A percentile compares a stretch with the other conserved stretches of the same genome.
phyloP scores from a whole-genome alignment of 257 asterid species.

The Nyctanthes arbortristis region DNA sequence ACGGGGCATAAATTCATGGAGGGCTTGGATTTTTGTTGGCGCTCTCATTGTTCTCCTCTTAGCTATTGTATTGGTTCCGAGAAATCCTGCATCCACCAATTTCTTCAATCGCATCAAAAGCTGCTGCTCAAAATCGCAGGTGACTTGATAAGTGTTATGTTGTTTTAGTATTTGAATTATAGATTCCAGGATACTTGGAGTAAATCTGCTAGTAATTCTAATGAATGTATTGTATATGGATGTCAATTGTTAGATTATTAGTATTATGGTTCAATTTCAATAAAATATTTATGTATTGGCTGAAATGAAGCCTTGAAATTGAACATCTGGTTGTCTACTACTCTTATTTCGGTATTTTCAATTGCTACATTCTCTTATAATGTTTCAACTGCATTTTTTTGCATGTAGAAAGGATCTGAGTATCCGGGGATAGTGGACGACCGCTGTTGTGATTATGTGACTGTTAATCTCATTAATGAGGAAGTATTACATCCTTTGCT shows the following conservation, averaged over 20 bases:
- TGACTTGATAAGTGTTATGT: not conserved
- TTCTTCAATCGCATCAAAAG: slow-evolving; percentile 25
- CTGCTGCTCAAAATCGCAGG: slow-evolving; percentile 44
- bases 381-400: slow-evolving; percentile 4
- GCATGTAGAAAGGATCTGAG: slow-evolving; percentile 36
- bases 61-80: slow-evolving; percentile 35
- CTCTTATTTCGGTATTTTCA: not conserved
- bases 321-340: not conserved
- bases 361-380: not conserved
- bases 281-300: no score
- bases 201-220: no score
- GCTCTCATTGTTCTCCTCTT: slow-evolving; percentile 35
- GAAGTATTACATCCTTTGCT: slow-evolving; percentile 54
- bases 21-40: slow-evolving; percentile 23
- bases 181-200: no score
- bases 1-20: slow-evolving; percentile 17
- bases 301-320: not conserved
- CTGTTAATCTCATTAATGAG: slow-evolving; percentile 49
- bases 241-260: no score
- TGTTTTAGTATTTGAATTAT: no score
- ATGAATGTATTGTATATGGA: no score
- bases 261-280: no score
- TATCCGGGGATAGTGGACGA: slow-evolving; percentile 57
- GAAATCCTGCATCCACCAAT: slow-evolving; percentile 17
- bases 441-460: slow-evolving; percentile 56